Evolutionary conservation across 2,329 filamentous ascomycete genomes (phyloP), one percentile per base, ranked within the genome.

Genomic region (Pestalotiopsis sp.): DNA sequence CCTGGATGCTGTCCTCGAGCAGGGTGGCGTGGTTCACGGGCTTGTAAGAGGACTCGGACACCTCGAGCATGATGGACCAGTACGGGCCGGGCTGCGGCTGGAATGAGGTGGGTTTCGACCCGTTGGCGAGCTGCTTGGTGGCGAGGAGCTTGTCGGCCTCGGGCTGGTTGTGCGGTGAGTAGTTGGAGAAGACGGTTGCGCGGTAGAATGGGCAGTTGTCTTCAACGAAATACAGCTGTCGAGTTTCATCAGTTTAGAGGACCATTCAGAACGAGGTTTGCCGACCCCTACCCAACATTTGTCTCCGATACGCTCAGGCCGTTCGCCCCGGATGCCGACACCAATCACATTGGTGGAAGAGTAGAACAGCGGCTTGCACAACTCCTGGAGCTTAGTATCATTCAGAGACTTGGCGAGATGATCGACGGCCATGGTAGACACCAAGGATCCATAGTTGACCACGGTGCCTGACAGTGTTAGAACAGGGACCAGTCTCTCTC

Each of bases 151-250:
- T 91, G 68, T 91, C 90, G 69, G 90, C 86, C 73, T 92, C 85
- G 41, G 96, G 96, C 85, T 98, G 95, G 87, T 99, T 99, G 90
- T 97, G 91, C 65, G 95, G 96, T 23, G 96, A 98, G 89, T 99
- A 99, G 89, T 99, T 99, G 83, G 95, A 98, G 90, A 99, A 99
- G 85, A 99, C 98, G 79, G 96, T 99, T 78, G 96, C 96, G 75
- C 96, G 93, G 88, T 99, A 99, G 88, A 99, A 99, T 80, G 94
- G 94, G 87, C 94, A 97, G 88, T 99, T 92, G 82, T 97, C 92
- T 83, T 99, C 96, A 71, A 96, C 96, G 90, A 98, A 99, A 89
- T 99, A 99, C 74, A 98, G 88, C 91, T 92, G 68, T 14, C 3
- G 31, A 25, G 61, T 59, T 12, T 11, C 14, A 31, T 63, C 13